phyloP scores from a whole-genome alignment of 768 basidiomycete species.

The Amanita jacksonii region DNA sequence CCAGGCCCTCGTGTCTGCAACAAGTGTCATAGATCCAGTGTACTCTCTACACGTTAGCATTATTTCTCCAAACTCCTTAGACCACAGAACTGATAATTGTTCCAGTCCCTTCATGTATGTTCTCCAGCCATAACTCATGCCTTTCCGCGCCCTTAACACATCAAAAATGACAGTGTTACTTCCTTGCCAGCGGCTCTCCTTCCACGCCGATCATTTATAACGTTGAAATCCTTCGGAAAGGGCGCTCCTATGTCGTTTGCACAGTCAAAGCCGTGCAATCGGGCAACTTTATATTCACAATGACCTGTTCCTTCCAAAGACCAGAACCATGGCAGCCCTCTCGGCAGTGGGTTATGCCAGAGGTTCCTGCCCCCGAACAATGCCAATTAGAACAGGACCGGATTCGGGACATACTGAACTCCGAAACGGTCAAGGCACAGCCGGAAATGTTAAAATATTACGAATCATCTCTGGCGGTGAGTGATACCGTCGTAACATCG shows the following conservation, averaged over 20 bases:
- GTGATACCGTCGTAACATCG: conserved; percentile 5
- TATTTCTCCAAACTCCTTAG: not conserved
- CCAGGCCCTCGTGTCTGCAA: conserved; percentile 76
- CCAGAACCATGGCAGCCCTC: conserved; percentile 70
- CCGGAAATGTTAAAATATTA: conserved; percentile 25
- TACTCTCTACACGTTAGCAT: conserved; percentile 64
- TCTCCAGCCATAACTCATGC: not conserved
- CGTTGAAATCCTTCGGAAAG: conserved; percentile 68
- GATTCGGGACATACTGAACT: conserved; percentile 21
- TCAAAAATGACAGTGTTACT: conserved; percentile 54
- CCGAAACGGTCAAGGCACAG: conserved; percentile 20
- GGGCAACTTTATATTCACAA: conserved; percentile 39
- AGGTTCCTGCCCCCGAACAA: conserved; percentile 47
- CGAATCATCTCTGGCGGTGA: conserved; percentile 21
- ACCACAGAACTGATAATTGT: not conserved
- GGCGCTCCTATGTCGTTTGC: conserved; percentile 63
- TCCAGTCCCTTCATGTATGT: conserved; percentile 64
- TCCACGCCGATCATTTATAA: conserved; percentile 68
- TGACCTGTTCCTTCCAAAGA: conserved; percentile 76
- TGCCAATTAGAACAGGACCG: conserved; percentile 50
- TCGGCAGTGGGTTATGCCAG: conserved; percentile 61
- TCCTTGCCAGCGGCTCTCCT: conserved; percentile 65
- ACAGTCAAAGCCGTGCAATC: conserved; percentile 51
- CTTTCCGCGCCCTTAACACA: not conserved
- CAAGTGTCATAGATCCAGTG: conserved; percentile 55